Evolutionary conservation across 1,284 basidiomycete species (phyloP).

Genomic region (Naganishia albida): DNA sequence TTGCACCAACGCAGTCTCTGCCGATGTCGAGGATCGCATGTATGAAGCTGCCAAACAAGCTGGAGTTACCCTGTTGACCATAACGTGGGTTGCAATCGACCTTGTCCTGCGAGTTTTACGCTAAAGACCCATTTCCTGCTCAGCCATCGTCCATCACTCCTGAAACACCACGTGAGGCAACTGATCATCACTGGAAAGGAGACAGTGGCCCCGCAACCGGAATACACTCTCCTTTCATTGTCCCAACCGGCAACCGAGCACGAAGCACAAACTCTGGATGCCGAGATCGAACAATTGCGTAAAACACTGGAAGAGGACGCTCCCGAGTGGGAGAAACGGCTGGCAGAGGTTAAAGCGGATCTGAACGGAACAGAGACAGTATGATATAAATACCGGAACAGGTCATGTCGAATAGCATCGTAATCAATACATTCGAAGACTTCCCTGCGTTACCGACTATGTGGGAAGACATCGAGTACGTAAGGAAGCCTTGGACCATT

Average conservation of each 20-base stretch:
- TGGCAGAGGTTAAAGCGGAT: conserved; percentile 64
- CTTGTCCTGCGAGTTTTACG: conserved; percentile 39
- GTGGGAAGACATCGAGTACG: no score
- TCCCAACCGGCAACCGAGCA: conserved; percentile 37
- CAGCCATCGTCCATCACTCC: conserved; percentile 57
- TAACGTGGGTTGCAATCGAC: conserved; percentile 59
- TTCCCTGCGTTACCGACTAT: neutral
- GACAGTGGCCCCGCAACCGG: conserved; percentile 40
- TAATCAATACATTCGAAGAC: neutral
- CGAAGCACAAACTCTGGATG: conserved; percentile 55
- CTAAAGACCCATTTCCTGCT: neutral
- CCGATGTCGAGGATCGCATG: conserved; percentile 94
- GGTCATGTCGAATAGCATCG: neutral
- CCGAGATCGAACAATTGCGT: conserved; percentile 49
- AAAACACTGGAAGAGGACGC: conserved; percentile 61
- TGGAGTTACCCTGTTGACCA: conserved; percentile 90
- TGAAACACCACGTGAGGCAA: conserved; percentile 59
- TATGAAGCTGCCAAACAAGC: conserved; percentile 91
- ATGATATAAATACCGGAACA: neutral
- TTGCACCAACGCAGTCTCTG: conserved; percentile 93
- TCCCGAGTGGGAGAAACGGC: conserved; percentile 62
- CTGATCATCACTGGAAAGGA: conserved; percentile 51
- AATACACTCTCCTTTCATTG: conserved; percentile 41
- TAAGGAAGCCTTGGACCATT: neutral
- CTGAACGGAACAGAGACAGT: conserved; percentile 30